A percentile compares a stretch with the other conserved stretches of the same genome.
phyloP scores from a whole-genome alignment of 2,329 filamentous ascomycete genomes.

The Nemania diffusa region DNA sequence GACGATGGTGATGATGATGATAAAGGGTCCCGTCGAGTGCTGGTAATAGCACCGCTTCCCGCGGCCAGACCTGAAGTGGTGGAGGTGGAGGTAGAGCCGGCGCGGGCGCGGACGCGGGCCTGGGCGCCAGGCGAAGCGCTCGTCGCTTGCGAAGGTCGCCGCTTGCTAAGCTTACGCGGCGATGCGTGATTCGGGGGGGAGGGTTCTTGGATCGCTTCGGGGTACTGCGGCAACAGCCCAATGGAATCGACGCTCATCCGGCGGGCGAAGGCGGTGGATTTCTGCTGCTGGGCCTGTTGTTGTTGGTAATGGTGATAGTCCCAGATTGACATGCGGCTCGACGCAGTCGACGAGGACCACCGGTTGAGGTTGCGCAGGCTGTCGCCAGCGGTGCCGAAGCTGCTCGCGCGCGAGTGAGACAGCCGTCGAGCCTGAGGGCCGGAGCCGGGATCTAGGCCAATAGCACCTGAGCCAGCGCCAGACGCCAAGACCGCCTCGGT shows the following conservation, averaged over 20 bases:
- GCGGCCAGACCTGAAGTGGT: constrained; percentile 7
- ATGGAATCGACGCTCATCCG: constrained; percentile 59
- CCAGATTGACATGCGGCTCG: constrained; percentile 57
- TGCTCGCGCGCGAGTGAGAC: constrained; percentile 42
- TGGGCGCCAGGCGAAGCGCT: constrained; percentile 39
- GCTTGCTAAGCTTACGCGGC: constrained; percentile 45
- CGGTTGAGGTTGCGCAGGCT: constrained; percentile 61
- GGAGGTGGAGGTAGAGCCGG: constrained; percentile 9
- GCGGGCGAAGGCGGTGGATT: constrained; percentile 51
- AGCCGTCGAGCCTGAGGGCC: constrained; percentile 28
- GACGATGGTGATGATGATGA: no score
- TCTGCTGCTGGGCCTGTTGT: constrained; percentile 44
- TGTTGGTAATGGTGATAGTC: constrained; percentile 40
- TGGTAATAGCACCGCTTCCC: constrained; percentile 17
- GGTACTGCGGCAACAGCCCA: constrained; percentile 44
- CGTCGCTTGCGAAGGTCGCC: constrained; percentile 46
- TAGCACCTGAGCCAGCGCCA: constrained; percentile 1
- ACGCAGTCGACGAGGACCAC: constrained; percentile 64
- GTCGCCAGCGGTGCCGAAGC: constrained; percentile 52
- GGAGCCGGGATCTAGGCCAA: constrained; percentile 19
- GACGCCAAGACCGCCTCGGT: constrained; percentile 16
- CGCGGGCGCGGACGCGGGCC: constrained; percentile 12
- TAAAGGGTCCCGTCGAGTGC: constrained; percentile 16
- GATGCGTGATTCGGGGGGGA: constrained; percentile 36
- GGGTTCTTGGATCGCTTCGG: constrained; percentile 23